Base-by-base conservation (phyloP, 495 filamentous ascomycete genomes). In the Lophiotrema nucula region DNA sequence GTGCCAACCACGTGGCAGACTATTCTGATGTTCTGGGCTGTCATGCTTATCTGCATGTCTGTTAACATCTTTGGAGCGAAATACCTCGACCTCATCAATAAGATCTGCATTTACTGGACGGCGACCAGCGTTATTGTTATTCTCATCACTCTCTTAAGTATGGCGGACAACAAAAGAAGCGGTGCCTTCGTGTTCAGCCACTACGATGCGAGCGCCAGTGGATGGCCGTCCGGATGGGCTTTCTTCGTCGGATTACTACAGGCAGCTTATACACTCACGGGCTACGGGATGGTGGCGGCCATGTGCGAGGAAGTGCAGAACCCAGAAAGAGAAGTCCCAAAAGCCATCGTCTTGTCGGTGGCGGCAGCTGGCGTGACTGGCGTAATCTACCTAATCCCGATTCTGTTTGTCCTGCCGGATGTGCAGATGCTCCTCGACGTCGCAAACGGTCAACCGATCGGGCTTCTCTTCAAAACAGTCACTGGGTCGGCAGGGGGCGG, bases 61-160 rank as follows among this genome's bases (percentile, higher is more conserved):
- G 74, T 85, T 15, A 85, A 86, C 66, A 75, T 81, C 42, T 85
- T 86, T 56, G 73, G 70, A 2, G 72, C 79, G 24, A 77, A 74
- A 58, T 81, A 80, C 47, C 71, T 88, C 11, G 82, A 85, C 65
- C 53, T 86, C 18, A 82, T 87, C 67, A 86, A 87, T 67, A 87
- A 86, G 69, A 68, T 84, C 24, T 86, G 83, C 60, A 84, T 87
- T 25, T 84, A 77, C 58, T 88, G 84, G 84, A 86, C 84, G 2
- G 78, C 72, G 0, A 75, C 70, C 2, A 83, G 81, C 35, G 81
- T 86, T 16, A 48, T 87, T 24, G 77, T 84, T 41, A 85, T 87
- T 45, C 57, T 86, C 37, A 64, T 86, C 27, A 80, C 77, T 0
- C 60, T 86, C 22, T 67, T 87, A 27, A 73, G 73, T 1, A 86